Evolutionary conservation across 2,329 filamentous ascomycete genomes (phyloP).

Genomic region (Apiospora pterosperma): DNA sequence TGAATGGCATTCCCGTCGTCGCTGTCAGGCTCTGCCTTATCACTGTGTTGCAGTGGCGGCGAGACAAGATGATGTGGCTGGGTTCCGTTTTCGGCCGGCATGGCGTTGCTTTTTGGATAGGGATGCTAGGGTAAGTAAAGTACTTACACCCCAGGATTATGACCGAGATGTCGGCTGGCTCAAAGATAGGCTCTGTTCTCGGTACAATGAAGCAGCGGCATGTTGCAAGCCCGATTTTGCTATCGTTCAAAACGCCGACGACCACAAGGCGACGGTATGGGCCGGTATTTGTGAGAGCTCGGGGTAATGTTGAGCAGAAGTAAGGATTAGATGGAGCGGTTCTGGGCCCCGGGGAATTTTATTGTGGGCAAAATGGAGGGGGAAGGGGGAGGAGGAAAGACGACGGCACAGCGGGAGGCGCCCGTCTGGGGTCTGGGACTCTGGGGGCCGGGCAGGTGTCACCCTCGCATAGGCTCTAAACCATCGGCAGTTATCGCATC

Average conservation of each 20-base stretch:
- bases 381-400: neutral
- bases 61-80: slow-evolving; percentile 18
- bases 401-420: neutral
- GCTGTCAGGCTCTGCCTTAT: slow-evolving; percentile 39
- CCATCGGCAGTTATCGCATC: neutral
- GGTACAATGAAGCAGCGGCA: neutral
- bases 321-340: slow-evolving; percentile 14
- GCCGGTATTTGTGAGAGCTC: slow-evolving; percentile 22
- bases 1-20: slow-evolving; percentile 40
- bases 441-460: neutral
- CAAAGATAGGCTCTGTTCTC: slow-evolving; percentile 9
- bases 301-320: slow-evolving; percentile 45
- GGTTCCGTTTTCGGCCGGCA: slow-evolving; percentile 17
- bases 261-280: neutral
- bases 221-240: neutral
- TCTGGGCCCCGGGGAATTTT: slow-evolving; percentile 5
- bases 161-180: neutral
- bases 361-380: slow-evolving; percentile 5
- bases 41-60: slow-evolving; percentile 16
- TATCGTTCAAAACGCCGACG: neutral
- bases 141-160: neutral
- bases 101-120: neutral
- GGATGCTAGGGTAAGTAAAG: neutral
- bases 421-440: neutral
- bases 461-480: neutral